Percentiles rank a stretch among this genome's conserved stretches.
Conservation (phyloP, 345 rosid genomes). For the Populus euphratica region DNA sequence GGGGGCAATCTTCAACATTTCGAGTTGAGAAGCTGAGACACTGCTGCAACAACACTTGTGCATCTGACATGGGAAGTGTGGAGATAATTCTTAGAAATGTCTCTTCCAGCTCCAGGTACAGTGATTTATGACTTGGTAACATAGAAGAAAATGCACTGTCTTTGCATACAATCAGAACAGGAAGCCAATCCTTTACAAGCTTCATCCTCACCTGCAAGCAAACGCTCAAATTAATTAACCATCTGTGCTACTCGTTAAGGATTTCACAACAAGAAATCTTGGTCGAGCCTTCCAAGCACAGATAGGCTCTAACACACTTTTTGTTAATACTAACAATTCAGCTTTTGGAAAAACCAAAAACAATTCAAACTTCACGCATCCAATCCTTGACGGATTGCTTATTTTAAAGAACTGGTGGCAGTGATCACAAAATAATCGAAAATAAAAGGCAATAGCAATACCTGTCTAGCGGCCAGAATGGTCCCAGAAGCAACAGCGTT, state of each 20-base stretch:
- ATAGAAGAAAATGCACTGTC: conserved; percentile 36
- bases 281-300: neutral
- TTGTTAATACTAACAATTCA: too few species aligned
- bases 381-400: too few species aligned
- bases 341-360: too few species aligned
- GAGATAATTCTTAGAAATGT: conserved; percentile 63
- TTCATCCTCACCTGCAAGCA: conserved; percentile 56
- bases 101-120: conserved; percentile 58
- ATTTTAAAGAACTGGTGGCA: too few species aligned
- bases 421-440: neutral
- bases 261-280: neutral
- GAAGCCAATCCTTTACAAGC: conserved; percentile 69
- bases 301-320: too few species aligned
- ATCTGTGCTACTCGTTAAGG: conserved; percentile 1
- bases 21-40: conserved; percentile 64
- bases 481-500: conserved; percentile 54
- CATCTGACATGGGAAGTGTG: conserved; percentile 56
- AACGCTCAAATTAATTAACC: conserved; percentile 1
- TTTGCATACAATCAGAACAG: conserved; percentile 63
- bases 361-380: too few species aligned
- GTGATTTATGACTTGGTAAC: conserved; percentile 40
- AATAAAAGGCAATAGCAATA: conserved; percentile 3
- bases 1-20: conserved; percentile 61
- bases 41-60: conserved; percentile 51
- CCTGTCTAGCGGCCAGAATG: conserved; percentile 62